phyloP scores from a whole-genome alignment of 1,284 basidiomycete genomes.

The Cystobasidium pallidum region DNA sequence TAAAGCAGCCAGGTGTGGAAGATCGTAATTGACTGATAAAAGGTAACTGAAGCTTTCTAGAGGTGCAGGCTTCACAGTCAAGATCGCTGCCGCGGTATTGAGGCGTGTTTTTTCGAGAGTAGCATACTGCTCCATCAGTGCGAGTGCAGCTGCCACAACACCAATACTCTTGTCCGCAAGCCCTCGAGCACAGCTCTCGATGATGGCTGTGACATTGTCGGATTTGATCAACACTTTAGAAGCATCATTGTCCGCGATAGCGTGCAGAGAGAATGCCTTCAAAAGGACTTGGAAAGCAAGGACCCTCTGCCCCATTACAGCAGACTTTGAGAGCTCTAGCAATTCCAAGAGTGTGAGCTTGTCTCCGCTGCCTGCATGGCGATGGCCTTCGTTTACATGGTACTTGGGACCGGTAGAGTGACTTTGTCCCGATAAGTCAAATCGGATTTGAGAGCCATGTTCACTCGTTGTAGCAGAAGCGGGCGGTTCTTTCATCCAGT shows the following conservation, averaged over 20 bases:
- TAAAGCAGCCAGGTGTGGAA: slow-evolving; percentile 4
- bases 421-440: slow-evolving; percentile 20
- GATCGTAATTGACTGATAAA: slow-evolving; percentile 6
- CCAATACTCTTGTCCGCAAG: slow-evolving; percentile 38
- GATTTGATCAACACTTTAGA: background rate
- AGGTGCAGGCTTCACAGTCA: slow-evolving; percentile 26
- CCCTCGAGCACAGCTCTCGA: slow-evolving; percentile 25
- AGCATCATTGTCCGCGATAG: background rate
- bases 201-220: slow-evolving; percentile 30
- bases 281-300: slow-evolving; percentile 31
- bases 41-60: slow-evolving; percentile 29
- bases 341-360: slow-evolving; percentile 21
- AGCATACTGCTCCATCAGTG: slow-evolving; percentile 26
- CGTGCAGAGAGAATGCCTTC: slow-evolving; percentile 8
- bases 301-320: slow-evolving; percentile 30
- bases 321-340: slow-evolving; percentile 22
- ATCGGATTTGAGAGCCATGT: background rate
- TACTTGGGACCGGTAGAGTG: background rate
- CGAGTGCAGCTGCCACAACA: slow-evolving; percentile 7
- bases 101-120: slow-evolving; percentile 8
- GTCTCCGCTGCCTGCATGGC: slow-evolving; percentile 30
- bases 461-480: background rate
- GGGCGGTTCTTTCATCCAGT: slow-evolving; percentile 65
- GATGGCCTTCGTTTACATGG: slow-evolving; percentile 8
- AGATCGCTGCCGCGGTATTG: slow-evolving; percentile 24